These are phyloP conservation scores for Turritis glabra DNA, from an alignment of 345 rosid genomes.

Conservation along the genomic window DNA sequence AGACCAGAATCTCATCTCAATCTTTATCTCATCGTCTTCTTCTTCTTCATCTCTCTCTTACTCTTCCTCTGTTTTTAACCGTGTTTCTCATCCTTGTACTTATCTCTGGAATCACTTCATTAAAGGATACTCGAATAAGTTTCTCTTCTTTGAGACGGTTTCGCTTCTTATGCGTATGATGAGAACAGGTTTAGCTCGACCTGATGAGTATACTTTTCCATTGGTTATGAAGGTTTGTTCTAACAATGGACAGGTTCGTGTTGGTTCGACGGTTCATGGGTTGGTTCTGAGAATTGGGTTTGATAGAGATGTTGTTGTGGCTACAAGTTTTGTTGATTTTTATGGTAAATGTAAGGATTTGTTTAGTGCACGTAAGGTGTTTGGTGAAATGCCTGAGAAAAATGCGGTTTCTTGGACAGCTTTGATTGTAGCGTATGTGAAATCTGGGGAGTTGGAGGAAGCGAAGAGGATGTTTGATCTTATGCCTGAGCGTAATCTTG, in stretches of 20 bases:
- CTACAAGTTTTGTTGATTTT: slow-evolving; percentile 62
- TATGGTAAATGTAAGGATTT: slow-evolving; percentile 63
- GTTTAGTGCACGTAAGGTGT: slow-evolving; percentile 56
- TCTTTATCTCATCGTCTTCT: slow-evolving; percentile 43
- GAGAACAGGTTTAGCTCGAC: slow-evolving; percentile 38
- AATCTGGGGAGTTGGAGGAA: slow-evolving; percentile 49
- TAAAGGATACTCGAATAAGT: slow-evolving; percentile 42
- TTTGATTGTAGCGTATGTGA: slow-evolving; percentile 56
- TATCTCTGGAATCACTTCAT: slow-evolving; percentile 64
- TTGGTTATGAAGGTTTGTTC: slow-evolving; percentile 59
- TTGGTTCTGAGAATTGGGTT: slow-evolving; percentile 47
- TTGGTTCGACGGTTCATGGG: slow-evolving; percentile 61
- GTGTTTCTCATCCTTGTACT: slow-evolving; percentile 49
- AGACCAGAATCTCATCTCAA: slow-evolving; percentile 59
- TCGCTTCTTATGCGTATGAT: slow-evolving; percentile 60
- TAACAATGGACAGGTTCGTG: slow-evolving; percentile 36
- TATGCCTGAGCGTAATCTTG: slow-evolving; percentile 60
- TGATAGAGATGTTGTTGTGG: slow-evolving; percentile 51
- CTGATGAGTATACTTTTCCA: slow-evolving; percentile 60
- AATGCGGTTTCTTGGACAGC: slow-evolving; percentile 81
- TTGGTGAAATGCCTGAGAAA: slow-evolving; percentile 56
- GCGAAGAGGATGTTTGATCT: slow-evolving; percentile 51
- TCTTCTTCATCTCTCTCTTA: slow-evolving; percentile 43
- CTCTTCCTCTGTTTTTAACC: slow-evolving; percentile 51
- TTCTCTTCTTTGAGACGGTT: slow-evolving; percentile 39